phyloP scores from a whole-genome alignment of 352 stramenopile species.

The Globisporangium okanoganense region DNA sequence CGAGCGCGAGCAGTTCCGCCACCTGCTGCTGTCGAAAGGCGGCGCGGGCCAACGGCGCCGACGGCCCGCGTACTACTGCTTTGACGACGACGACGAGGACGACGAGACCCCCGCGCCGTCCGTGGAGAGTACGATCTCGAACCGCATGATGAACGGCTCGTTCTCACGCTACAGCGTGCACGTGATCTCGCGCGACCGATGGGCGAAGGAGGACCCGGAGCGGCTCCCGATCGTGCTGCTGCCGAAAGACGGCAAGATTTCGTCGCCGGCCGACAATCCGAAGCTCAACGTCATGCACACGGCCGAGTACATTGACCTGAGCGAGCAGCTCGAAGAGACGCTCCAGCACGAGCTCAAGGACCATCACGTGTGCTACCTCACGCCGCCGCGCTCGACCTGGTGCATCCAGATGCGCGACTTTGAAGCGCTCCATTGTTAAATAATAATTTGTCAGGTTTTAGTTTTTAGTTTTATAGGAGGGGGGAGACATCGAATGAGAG shows the following conservation, averaged over 20 bases:
- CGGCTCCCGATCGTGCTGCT: conserved; percentile 69
- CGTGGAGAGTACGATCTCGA: conserved; percentile 78
- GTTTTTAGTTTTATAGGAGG: not conserved
- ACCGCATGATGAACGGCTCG: conserved; percentile 76
- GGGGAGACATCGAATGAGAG: not conserved
- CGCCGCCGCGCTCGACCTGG: conserved; percentile 74
- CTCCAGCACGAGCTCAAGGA: conserved; percentile 32
- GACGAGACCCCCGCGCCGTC: conserved; percentile 46
- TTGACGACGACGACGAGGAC: conserved; percentile 73
- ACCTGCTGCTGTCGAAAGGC: conserved; percentile 46
- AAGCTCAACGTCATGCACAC: conserved; percentile 70
- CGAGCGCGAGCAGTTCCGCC: conserved; percentile 69
- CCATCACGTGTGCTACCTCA: conserved; percentile 43
- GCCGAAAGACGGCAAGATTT: conserved; percentile 56
- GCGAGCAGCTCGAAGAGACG: conserved; percentile 53
- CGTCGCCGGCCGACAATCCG: conserved; percentile 71
- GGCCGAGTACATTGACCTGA: conserved; percentile 58
- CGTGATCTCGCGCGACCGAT: conserved; percentile 67
- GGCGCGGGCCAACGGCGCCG: conserved; percentile 27
- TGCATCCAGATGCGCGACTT: conserved; percentile 83
- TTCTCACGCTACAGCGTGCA: conserved; percentile 76
- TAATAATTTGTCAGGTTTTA: conserved; percentile 6
- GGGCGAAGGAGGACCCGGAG: conserved; percentile 64
- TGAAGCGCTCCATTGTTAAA: conserved; percentile 48
- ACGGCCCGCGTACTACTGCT: conserved; percentile 45